Evolutionary conservation across 164 flowering plant genomes (phyloP).

Genomic region (Piper betle): DNA sequence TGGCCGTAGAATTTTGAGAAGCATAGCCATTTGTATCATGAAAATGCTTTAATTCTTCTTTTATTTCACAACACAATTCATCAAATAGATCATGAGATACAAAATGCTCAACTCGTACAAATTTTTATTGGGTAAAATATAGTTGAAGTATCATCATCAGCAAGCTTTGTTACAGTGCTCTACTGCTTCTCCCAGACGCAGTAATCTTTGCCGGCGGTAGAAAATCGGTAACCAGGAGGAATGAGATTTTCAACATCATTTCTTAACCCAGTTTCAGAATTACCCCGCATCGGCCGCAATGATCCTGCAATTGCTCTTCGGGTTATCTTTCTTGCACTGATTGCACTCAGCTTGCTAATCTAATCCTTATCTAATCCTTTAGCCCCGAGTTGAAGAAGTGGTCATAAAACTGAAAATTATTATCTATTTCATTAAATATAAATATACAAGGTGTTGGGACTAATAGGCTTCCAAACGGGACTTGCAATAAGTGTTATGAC

Average conservation of each 20-base stretch:
- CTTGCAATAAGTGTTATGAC: too few relatives aligned
- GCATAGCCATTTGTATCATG: too few relatives aligned
- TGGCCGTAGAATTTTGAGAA: too few relatives aligned
- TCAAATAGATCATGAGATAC: too few relatives aligned
- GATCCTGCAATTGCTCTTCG: constrained; percentile 31
- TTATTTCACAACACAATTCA: too few relatives aligned
- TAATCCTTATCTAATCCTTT: constrained; percentile 50
- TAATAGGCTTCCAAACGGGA: too few relatives aligned
- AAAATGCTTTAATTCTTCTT: too few relatives aligned
- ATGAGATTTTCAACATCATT: constrained; percentile 43
- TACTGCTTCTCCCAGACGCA: constrained; percentile 45
- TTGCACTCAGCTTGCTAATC: constrained; percentile 31
- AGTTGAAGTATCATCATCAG: not conserved
- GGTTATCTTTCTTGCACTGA: constrained; percentile 40
- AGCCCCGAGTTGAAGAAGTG: constrained; percentile 67
- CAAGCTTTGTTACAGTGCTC: not conserved
- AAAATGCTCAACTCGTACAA: too few relatives aligned
- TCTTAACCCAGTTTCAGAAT: constrained; percentile 50
- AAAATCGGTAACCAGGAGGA: constrained; percentile 39
- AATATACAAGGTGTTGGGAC: not conserved
- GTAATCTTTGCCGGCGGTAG: constrained; percentile 43
- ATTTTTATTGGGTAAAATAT: too few relatives aligned
- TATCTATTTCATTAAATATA: not conserved
- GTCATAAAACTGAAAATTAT: constrained; percentile 44
- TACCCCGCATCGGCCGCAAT: constrained; percentile 38